Percentiles rank a stretch among this genome's conserved stretches.
Evolutionary conservation across 1,139 yeast species (phyloP).

Genomic region (Suhomyces bribrorum): DNA sequence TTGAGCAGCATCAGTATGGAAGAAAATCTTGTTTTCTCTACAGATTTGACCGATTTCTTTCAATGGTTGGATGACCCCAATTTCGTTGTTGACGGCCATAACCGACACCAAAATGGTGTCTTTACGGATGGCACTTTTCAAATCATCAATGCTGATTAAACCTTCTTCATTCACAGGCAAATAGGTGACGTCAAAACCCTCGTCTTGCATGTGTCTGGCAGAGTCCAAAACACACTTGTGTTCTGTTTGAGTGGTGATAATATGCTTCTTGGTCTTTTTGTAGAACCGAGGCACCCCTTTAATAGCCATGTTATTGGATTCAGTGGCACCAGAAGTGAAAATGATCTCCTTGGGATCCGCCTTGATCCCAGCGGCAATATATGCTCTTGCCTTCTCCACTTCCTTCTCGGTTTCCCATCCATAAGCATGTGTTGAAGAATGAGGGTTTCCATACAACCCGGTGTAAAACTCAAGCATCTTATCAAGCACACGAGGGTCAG

Average conservation of each 20-base stretch:
- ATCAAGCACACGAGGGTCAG: constrained; percentile 95
- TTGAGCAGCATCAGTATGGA: constrained; percentile 99
- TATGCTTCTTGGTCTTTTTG: constrained; percentile 84
- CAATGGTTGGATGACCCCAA: constrained; percentile 95
- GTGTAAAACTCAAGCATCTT: constrained; percentile 91
- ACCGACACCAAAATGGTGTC: constrained; percentile 91
- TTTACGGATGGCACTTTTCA: constrained; percentile 82
- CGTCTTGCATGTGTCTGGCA: constrained; percentile 91
- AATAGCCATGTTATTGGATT: constrained; percentile 88
- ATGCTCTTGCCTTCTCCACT: constrained; percentile 81
- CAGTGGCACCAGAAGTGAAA: constrained; percentile 98
- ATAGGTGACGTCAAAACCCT: constrained; percentile 95
- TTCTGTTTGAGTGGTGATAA: constrained; percentile 94
- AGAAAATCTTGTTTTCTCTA: constrained; percentile 82
- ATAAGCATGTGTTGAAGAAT: constrained; percentile 94
- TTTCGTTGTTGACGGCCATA: constrained; percentile 98
- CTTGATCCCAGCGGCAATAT: constrained; percentile 78
- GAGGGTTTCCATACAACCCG: constrained; percentile 96
- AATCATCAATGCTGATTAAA: constrained; percentile 70
- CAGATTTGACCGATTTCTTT: constrained; percentile 92
- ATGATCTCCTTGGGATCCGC: constrained; percentile 98
- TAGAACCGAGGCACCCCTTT: constrained; percentile 96
- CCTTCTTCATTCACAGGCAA: constrained; percentile 85
- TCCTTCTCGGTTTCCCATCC: constrained; percentile 99
- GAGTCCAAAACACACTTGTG: constrained; percentile 98